Evolutionary conservation across 441 rosid species (phyloP).

Genomic region (Aleurites moluccanus): DNA sequence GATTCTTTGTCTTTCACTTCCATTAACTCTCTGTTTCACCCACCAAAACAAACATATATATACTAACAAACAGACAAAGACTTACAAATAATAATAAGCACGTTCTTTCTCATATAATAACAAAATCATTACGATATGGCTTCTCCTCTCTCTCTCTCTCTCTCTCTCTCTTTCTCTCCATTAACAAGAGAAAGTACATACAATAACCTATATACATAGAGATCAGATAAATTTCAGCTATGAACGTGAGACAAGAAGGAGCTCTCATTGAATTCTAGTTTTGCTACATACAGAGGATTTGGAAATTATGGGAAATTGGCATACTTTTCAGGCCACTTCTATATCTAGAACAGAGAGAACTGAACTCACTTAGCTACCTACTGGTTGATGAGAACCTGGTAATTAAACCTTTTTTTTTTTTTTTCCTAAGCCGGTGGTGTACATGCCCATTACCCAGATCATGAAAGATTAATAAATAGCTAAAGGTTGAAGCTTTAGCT

Average conservation of each 20-base stretch:
- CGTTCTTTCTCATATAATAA: constrained; percentile 23
- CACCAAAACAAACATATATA: constrained; percentile 13
- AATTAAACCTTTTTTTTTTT: not conserved
- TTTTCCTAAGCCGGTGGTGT: not conserved
- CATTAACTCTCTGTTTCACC: constrained; percentile 5
- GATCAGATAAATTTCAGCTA: constrained; percentile 8
- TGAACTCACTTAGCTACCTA: not conserved
- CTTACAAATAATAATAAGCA: constrained; percentile 7
- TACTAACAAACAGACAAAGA: not conserved
- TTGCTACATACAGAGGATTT: not conserved
- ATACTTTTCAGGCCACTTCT: not conserved
- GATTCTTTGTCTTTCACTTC: constrained; percentile 24
- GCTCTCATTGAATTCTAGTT: constrained; percentile 25
- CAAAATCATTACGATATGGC: constrained; percentile 24
- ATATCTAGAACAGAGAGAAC: not conserved
- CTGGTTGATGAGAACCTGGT: no score
- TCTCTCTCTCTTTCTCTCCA: not conserved
- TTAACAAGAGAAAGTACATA: constrained; percentile 10
- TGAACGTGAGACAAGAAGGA: constrained; percentile 23
- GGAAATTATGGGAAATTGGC: not conserved
- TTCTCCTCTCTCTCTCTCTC: no score
- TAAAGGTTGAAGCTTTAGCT: no score
- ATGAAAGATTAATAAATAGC: no score
- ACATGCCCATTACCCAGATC: no score
- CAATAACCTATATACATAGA: not conserved